Conservation (phyloP, 2,329 filamentous ascomycete species). For the Graphilbum sp. region DNA sequence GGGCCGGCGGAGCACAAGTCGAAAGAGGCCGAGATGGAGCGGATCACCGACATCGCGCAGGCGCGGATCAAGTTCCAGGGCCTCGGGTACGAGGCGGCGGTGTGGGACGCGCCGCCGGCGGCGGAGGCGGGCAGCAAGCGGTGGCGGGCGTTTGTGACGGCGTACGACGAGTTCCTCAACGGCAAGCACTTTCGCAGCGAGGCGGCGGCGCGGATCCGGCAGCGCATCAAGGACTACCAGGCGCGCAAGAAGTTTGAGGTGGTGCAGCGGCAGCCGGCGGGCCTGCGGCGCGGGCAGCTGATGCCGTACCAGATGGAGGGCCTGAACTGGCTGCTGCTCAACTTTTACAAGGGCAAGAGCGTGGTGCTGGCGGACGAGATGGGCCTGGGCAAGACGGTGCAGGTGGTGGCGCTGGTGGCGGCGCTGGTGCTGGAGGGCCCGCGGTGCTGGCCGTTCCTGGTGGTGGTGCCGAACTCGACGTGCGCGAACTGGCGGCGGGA, state of each 20-base stretch:
- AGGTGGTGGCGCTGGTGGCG: slow-evolving; percentile 70
- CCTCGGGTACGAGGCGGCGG: slow-evolving; percentile 73
- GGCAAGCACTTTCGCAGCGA: slow-evolving; percentile 53
- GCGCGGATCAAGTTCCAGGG: slow-evolving; percentile 87
- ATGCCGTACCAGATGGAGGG: slow-evolving; percentile 93
- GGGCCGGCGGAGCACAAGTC: slow-evolving; percentile 14
- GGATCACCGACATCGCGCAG: slow-evolving; percentile 54
- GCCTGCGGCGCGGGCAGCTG: slow-evolving; percentile 53
- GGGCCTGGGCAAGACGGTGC: slow-evolving; percentile 94
- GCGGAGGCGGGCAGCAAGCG: slow-evolving; percentile 46
- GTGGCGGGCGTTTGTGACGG: slow-evolving; percentile 65
- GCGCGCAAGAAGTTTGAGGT: slow-evolving; percentile 45
- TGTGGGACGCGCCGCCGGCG: slow-evolving; percentile 72
- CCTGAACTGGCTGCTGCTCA: slow-evolving; percentile 87
- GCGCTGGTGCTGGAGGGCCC: slow-evolving; percentile 51
- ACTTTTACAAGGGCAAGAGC: slow-evolving; percentile 69
- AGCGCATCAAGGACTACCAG: slow-evolving; percentile 54
- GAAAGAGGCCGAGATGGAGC: slow-evolving; percentile 47
- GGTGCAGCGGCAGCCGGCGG: slow-evolving; percentile 54
- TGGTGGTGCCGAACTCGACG: slow-evolving; percentile 89
- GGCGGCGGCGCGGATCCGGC: slow-evolving; percentile 41
- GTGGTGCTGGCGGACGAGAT: slow-evolving; percentile 94
- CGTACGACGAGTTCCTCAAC: slow-evolving; percentile 74
- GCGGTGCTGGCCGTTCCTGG: slow-evolving; percentile 75
- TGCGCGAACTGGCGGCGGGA: slow-evolving; percentile 97